These are phyloP conservation scores for Sonneratia caseolaris DNA, from an alignment of 345 rosid species.

Conservation along the genomic window DNA sequence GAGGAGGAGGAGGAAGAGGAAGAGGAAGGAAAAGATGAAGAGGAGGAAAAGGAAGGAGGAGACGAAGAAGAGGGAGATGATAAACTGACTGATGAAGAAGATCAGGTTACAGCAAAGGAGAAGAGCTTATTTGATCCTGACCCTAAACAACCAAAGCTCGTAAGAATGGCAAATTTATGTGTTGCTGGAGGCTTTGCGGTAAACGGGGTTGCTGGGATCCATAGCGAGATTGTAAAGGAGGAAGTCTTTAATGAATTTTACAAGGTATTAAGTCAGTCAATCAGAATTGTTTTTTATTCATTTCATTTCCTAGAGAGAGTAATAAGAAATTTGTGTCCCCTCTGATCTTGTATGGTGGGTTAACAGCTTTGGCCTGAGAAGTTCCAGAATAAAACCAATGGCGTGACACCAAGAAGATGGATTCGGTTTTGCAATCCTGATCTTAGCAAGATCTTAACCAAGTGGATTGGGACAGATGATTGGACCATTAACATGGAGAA, in stretches of 20 bases:
- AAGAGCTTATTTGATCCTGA: conserved; percentile 20
- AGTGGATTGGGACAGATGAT: conserved; percentile 42
- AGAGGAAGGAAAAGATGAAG: background rate
- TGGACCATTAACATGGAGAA: conserved; percentile 34
- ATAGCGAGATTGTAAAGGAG: conserved; percentile 42
- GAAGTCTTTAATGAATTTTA: conserved; percentile 44
- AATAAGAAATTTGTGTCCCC: background rate
- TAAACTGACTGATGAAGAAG: conserved; percentile 11
- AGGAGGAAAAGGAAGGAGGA: background rate
- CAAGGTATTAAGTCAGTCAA: conserved; percentile 13
- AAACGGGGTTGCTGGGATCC: conserved; percentile 47
- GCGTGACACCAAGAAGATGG: conserved; percentile 53
- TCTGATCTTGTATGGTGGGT: background rate
- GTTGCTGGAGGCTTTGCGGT: conserved; percentile 33
- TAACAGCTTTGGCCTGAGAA: conserved; percentile 47
- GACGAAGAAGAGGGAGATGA: conserved; percentile 12
- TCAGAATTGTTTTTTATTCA: background rate
- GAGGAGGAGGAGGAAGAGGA: background rate
- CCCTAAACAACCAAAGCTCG: conserved; percentile 26
- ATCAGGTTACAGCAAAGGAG: conserved; percentile 10
- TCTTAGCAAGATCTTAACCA: conserved; percentile 32
- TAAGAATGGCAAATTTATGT: conserved; percentile 45
- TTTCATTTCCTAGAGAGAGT: background rate
- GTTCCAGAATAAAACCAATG: conserved; percentile 48
- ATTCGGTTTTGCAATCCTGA: conserved; percentile 41